phyloP scores from a whole-genome alignment of 495 filamentous ascomycete species.

The Tuber indicum region DNA sequence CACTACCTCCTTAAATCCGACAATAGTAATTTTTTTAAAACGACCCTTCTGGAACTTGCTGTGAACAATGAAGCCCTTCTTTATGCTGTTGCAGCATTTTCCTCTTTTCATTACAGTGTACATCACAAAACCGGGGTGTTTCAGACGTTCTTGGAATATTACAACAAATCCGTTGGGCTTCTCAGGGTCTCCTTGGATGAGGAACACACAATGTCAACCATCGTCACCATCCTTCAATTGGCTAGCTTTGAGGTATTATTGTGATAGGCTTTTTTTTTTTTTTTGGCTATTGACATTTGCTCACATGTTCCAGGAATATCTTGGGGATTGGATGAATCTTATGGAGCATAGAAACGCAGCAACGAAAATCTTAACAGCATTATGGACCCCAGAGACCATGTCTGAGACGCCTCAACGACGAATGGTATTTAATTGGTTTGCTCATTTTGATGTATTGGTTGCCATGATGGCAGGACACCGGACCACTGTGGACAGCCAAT shows the following conservation, averaged over 20 bases:
- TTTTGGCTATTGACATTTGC: conserved; percentile 11
- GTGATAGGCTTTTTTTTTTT: background rate
- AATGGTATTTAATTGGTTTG: conserved; percentile 77
- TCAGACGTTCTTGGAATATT: conserved; percentile 77
- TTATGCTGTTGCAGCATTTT: conserved; percentile 83
- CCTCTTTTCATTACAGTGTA: conserved; percentile 78
- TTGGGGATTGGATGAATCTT: conserved; percentile 90
- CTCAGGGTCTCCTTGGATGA: conserved; percentile 66
- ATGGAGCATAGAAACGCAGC: conserved; percentile 90
- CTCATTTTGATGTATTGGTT: conserved; percentile 77
- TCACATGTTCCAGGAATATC: conserved; percentile 64
- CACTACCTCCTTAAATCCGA: conserved; percentile 74
- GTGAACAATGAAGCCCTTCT: conserved; percentile 73
- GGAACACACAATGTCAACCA: conserved; percentile 62
- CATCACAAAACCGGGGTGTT: conserved; percentile 61
- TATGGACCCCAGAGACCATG: conserved; percentile 71
- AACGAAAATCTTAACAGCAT: conserved; percentile 65
- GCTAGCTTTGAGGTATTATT: conserved; percentile 78
- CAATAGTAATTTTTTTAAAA: conserved; percentile 62
- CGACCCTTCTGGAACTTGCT: conserved; percentile 62
- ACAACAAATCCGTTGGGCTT: conserved; percentile 74
- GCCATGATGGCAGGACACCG: conserved; percentile 74
- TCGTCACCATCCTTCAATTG: conserved; percentile 85
- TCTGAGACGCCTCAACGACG: conserved; percentile 62
- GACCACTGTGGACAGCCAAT: conserved; percentile 66